Evolutionary conservation across 2,329 filamentous ascomycete species (phyloP).

Genomic region (Claviceps spartinae): DNA sequence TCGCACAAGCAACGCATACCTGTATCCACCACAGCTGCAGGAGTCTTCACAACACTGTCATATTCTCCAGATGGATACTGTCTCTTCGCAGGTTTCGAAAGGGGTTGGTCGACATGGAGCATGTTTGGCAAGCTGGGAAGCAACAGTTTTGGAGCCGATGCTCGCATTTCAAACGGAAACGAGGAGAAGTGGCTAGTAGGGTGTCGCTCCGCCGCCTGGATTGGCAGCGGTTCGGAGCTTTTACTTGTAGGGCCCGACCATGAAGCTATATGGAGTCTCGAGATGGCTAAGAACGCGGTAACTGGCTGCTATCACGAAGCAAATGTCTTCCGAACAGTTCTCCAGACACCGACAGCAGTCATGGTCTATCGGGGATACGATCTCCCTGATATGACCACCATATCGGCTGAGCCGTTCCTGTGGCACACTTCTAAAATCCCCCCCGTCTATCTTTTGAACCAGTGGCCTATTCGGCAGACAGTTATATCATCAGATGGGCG

Average conservation of each 20-base stretch:
- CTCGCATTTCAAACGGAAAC: slow-evolving; percentile 48
- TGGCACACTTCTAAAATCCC: slow-evolving; percentile 91
- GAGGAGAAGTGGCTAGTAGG: slow-evolving; percentile 76
- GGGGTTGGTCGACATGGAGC: slow-evolving; percentile 93
- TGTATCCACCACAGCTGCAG: slow-evolving; percentile 53
- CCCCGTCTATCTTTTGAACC: slow-evolving; percentile 68
- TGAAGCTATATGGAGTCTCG: slow-evolving; percentile 71
- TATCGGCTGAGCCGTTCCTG: slow-evolving; percentile 82
- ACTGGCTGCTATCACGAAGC: slow-evolving; percentile 83
- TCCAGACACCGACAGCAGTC: slow-evolving; percentile 77
- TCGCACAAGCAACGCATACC: slow-evolving; percentile 67
- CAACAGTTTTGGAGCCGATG: slow-evolving; percentile 66
- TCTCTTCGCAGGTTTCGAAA: slow-evolving; percentile 82
- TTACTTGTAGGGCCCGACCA: slow-evolving; percentile 58
- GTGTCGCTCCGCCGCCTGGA: slow-evolving; percentile 67
- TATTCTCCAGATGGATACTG: slow-evolving; percentile 97
- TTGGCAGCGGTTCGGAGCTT: slow-evolving; percentile 77
- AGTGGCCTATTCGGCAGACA: slow-evolving; percentile 83
- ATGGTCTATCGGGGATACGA: slow-evolving; percentile 93
- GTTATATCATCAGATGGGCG: slow-evolving; percentile 84
- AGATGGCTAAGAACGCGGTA: slow-evolving; percentile 89
- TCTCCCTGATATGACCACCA: slow-evolving; percentile 74
- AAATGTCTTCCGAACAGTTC: slow-evolving; percentile 76
- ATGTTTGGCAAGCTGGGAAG: slow-evolving; percentile 87
- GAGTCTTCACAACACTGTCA: slow-evolving; percentile 56